phyloP scores from a whole-genome alignment of 768 basidiomycete species.

The Serendipita sp. region DNA sequence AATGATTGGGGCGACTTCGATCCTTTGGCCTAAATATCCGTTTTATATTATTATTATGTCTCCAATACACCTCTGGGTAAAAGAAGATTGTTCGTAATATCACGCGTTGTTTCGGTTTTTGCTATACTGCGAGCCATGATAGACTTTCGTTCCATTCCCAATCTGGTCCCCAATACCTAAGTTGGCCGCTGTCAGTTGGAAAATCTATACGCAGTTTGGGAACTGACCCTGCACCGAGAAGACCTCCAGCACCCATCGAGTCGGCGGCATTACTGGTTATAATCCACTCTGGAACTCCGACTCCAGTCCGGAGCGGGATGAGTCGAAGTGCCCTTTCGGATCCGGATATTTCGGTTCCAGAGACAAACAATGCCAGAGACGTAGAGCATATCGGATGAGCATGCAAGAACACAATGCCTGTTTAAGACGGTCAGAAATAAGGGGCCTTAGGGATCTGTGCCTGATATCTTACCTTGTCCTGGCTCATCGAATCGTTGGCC shows the following conservation, averaged over 20 bases:
- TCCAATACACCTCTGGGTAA: background rate
- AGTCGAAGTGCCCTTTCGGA: conserved; percentile 53
- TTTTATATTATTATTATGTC: background rate
- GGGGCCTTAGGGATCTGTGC: background rate
- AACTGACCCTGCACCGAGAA: conserved; percentile 60
- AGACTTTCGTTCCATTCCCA: conserved; percentile 19
- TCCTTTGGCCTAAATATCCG: conserved; percentile 35
- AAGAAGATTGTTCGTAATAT: no score
- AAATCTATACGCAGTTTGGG: background rate
- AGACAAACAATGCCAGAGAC: conserved; percentile 37
- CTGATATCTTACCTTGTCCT: background rate
- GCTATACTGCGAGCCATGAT: conserved; percentile 13
- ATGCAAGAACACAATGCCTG: conserved; percentile 46
- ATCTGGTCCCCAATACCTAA: conserved; percentile 17
- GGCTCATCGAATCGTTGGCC: background rate
- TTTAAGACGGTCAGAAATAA: conserved; percentile 9
- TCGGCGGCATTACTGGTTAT: conserved; percentile 40
- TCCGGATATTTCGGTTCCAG: conserved; percentile 37
- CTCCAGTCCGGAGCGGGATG: conserved; percentile 76
- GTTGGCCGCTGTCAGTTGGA: background rate
- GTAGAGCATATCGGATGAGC: conserved; percentile 33
- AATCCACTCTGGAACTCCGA: conserved; percentile 64
- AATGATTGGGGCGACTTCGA: conserved; percentile 74
- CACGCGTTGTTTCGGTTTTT: no score
- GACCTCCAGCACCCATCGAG: conserved; percentile 48